Conservation (phyloP, 1,139 yeast genomes). For the Candida gigantensis region DNA sequence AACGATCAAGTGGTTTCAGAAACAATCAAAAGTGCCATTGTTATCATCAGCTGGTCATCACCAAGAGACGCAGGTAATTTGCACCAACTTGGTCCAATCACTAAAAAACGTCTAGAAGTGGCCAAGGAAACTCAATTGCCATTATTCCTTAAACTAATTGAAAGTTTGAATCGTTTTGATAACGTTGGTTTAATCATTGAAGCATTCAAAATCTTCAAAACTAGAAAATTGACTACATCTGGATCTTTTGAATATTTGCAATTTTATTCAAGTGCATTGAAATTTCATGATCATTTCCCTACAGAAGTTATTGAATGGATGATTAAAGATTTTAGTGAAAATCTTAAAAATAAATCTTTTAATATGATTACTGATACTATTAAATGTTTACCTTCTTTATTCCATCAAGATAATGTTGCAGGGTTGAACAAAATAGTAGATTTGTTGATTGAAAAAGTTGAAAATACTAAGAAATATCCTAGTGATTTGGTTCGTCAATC, state of each 20-base stretch:
- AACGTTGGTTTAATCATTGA: conserved; percentile 20
- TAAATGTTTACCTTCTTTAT: conserved; percentile 25
- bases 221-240: conserved; percentile 21
- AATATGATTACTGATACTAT: conserved; percentile 56
- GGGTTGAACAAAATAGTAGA: conserved; percentile 17
- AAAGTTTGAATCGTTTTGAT: conserved; percentile 26
- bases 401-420: conserved; percentile 29
- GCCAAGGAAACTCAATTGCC: conserved; percentile 26
- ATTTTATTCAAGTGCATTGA: conserved; percentile 28
- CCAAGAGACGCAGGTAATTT: conserved; percentile 16
- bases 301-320: conserved; percentile 31
- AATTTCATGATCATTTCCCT: conserved; percentile 11
- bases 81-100: conserved; percentile 16
- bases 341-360: conserved; percentile 36
- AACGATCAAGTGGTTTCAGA: conserved; percentile 44
- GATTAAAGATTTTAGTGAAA: conserved; percentile 42
- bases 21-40: conserved; percentile 33
- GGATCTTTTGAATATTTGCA: conserved; percentile 28
- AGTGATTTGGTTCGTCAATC: conserved; percentile 54
- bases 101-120: conserved; percentile 13
- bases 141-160: conserved; percentile 28
- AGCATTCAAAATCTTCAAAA: conserved; percentile 20
- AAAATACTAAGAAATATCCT: conserved; percentile 43
- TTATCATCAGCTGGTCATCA: conserved; percentile 25
- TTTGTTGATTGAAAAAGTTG: conserved; percentile 32